Evolutionary conservation across 805 yeast species (phyloP), one percentile per base, ranked within the genome.

Genomic region (Blastobotrys muscicola): DNA sequence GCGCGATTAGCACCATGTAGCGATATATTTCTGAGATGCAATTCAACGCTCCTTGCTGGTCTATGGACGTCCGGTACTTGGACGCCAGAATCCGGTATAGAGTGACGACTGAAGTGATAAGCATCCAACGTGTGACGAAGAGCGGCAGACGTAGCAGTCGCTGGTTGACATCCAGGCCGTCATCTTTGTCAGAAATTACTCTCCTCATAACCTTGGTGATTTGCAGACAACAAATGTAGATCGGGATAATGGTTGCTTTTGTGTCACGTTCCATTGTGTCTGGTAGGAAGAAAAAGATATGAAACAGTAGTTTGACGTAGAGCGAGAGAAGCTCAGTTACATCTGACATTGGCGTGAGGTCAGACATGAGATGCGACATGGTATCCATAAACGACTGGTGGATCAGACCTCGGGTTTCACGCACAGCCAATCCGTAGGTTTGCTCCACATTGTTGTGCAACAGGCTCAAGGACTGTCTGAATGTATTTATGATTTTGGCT

Each of bases 1-100:
- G 16, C 9, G 29, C 26, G 4, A 38, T 29, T 8, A 32, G 23
- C 20, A 12, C 16, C 30, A 46, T 8, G n/a, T 30, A 31, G 29
- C 38, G 33, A 33, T 40, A 44, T 8, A 37, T 23, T 13, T 39
- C 41, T 2, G 42, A 15, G n/a, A 46, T 46, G 30, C 36, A 32
- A 11, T 43, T 41, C 33, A 42, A 12, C 7, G 38, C 36, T 12
- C 41, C 34, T 11, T 33, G 42, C 10, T 45, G 42, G 20, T 36
- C 41, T 14, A 42, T 29, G 7, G 37, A 23, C 20, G 29, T 16
- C 38, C 36, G 38, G 35, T 41, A 47, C 7, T 31, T 8, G 12
- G 50, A 41, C 10, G 46, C 41, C 13, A 45, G 39, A 7, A 47
- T 26, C 23, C 37, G 39, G 36, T 47, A 47, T 13, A 47, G 42